Base-by-base conservation (phyloP, 2,329 filamentous ascomycete species). In the Epichloe gansuensis region DNA sequence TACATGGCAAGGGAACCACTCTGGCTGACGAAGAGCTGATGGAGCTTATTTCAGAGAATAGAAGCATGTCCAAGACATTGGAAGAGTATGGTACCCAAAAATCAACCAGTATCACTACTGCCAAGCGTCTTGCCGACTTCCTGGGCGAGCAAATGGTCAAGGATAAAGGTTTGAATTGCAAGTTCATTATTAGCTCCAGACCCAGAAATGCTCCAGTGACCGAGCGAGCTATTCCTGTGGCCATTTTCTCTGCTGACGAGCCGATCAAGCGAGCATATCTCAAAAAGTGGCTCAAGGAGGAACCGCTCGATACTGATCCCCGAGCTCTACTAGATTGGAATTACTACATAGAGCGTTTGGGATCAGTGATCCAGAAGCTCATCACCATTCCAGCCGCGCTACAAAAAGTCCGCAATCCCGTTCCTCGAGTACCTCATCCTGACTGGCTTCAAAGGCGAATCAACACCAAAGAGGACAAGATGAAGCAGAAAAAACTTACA, bases 21-120 rank as follows among this genome's bases (percentile, higher is more conserved):
- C 74, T 99, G 13, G 91, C 91, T 0, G 91, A 99, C 60, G 91
- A 97, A 65, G 93, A 98, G 65, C 79, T 99, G 42, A 97, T 98
- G 68, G 91, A 98, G 62, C 83, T 99, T n/a, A 98, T 99, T 82
- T 96, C 90, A 48, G 93, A 99, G 68, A 99, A 99, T 72, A 85
- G 94, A 72, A 97, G 82, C 72, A 98, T 99, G 93, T 80, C 84
- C 17, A 98, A 98, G 71, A 94, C 93, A 0, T 74, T 99, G 1
- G 91, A 96, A 59, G 94, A 99, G 69, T 99, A 99, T 59, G 93
- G 91, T 17, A 74, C 73, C 7, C 94, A 98, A 62, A 98, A 99
- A 66, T 97, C 91, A 0, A 98, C 93, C 1, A 95, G 93, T n/a
- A 98, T 99, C 66, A 99, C 93, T 2, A 99, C 93, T 0, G 93